A percentile compares a stretch with the other conserved stretches of the same genome.
Conservation (phyloP, 169 alveolate genomes). For the Plasmodium fragile region DNA sequence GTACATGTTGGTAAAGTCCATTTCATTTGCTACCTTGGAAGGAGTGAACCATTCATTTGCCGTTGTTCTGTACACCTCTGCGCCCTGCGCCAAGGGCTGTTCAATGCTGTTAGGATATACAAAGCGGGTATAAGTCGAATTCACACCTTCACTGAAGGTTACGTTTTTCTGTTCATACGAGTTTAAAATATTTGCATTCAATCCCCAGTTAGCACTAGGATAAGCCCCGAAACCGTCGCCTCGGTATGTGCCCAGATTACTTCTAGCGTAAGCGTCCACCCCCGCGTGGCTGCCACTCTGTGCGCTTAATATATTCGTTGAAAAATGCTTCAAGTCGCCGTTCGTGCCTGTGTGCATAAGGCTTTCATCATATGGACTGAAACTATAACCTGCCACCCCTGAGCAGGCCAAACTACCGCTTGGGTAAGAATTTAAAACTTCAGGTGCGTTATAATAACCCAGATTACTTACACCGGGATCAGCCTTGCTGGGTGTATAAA, state of each 20-base stretch:
- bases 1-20: conserved; percentile 63
- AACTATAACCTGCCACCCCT: background rate
- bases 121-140: background rate
- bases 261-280: background rate
- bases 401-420: background rate
- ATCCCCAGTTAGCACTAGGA: background rate
- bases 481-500: conserved; percentile 17
- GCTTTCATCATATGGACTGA: background rate
- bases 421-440: background rate
- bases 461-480: background rate
- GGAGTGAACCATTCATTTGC: background rate
- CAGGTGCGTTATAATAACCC: conserved; percentile 17
- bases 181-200: background rate
- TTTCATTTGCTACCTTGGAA: conserved; percentile 30
- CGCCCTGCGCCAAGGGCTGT: background rate
- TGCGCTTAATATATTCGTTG: background rate
- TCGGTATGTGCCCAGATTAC: background rate
- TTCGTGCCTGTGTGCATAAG: background rate
- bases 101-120: conserved; percentile 9
- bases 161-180: background rate
- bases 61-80: background rate
- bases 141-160: background rate
- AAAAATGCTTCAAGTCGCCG: background rate
- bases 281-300: background rate
- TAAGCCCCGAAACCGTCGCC: background rate